Conservation (phyloP, 371 early-diverging fungal genomes). For the Umbelopsis sp. region DNA sequence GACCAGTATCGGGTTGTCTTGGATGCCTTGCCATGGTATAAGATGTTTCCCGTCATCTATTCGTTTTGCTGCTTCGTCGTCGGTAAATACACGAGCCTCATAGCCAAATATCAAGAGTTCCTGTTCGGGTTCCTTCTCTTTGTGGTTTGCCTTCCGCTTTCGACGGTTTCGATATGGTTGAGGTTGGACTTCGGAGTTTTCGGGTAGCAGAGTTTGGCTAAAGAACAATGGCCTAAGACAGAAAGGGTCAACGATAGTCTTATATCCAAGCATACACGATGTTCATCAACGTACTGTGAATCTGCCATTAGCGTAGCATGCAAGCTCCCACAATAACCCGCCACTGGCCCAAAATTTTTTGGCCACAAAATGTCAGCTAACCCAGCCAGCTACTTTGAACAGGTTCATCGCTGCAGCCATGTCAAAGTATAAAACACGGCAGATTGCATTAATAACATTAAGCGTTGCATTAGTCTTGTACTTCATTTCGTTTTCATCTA, state of each 20-base stretch:
- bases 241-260: background rate
- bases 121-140: background rate
- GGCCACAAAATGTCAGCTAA: background rate
- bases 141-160: constrained; percentile 15
- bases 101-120: constrained; percentile 33
- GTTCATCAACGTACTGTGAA: background rate
- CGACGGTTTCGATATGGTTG: constrained; percentile 5
- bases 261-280: background rate
- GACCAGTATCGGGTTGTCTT: constrained; percentile 14
- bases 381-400: background rate
- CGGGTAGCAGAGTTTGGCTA: constrained; percentile 7
- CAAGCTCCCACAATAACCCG: too few relatives aligned
- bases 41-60: constrained; percentile 27
- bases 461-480: constrained; percentile 13
- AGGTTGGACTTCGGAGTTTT: constrained; percentile 5
- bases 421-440: constrained; percentile 16
- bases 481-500: constrained; percentile 14
- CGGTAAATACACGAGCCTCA: constrained; percentile 30
- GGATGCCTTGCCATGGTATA: constrained; percentile 30
- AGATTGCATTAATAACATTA: constrained; percentile 3
- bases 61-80: constrained; percentile 22
- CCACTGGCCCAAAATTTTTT: constrained; percentile 5
- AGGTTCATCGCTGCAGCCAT: background rate
- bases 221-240: background rate
- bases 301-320: background rate